Base-by-base conservation (phyloP, 768 basidiomycete species). In the Paxillus ammoniavirescens region DNA sequence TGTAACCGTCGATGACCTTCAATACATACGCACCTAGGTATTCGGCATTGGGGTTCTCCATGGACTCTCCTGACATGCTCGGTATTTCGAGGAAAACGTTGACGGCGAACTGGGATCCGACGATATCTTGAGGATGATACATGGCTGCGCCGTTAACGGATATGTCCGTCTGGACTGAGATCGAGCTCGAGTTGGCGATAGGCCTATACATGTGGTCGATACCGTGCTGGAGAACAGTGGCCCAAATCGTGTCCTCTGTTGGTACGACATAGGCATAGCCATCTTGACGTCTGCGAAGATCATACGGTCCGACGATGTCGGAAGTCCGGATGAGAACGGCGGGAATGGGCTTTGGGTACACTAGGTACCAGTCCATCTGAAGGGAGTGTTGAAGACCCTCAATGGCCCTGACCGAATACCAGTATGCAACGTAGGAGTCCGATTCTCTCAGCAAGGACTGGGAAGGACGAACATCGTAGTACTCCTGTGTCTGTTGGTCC, bases 1-100 rank as follows among this genome's bases (percentile, higher is more conserved):
- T 46, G 0, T 15, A 0, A 15, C 37, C 28, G 17, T 54, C 42
- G 15, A 52, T 13, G 7, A 30, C 8, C 17, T 56, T 47, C 1
- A 70, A 36, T 4, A 70, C 41, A 44, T 47, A 68, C n/a, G 62
- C 60, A 49, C 66, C 68, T n/a, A 68, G 5, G 42, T 70, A 68
- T 43, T 63, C 40, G 2, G 42, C 59, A 56, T 0, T 8, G 37
- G 54, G 49, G 17, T 53, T 30, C 7, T 35, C 9, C 7, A 15
- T 8, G 8, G 12, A 40, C 44, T 2, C 15, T 9, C 2, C 18
- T 10, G 38, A 43, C 2, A 28, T 44, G n/a, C 17, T 31, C 5
- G 48, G 35, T 1, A 47, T 0, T 46, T 68, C 60, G 15, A 62
- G 8, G 26, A 68, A 68, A 0, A 68, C 43, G 42, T 70, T 70